phyloP scores from a whole-genome alignment of 371 early-diverging fungal genomes.

The Lichtheimia corymbifera region DNA sequence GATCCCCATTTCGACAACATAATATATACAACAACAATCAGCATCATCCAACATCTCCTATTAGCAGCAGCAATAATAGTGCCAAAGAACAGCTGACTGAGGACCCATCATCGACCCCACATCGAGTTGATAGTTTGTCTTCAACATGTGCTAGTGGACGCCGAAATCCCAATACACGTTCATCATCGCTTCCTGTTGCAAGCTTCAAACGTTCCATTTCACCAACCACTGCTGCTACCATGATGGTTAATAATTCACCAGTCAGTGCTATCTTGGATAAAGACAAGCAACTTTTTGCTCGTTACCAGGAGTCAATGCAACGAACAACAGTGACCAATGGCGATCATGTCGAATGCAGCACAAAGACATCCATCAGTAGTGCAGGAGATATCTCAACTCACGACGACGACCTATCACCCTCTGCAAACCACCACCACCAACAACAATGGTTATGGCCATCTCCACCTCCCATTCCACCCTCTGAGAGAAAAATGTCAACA shows the following conservation, averaged over 20 bases:
- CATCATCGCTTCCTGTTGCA: slow-evolving; percentile 8
- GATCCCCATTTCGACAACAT: slow-evolving; percentile 25
- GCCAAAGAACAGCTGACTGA: too few relatives aligned
- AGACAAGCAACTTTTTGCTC: slow-evolving; percentile 27
- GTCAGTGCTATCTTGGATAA: slow-evolving; percentile 23
- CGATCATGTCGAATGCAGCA: slow-evolving; percentile 7
- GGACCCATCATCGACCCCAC: neutral
- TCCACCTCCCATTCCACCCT: slow-evolving; percentile 9
- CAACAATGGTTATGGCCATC: slow-evolving; percentile 13
- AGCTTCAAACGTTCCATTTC: slow-evolving; percentile 2
- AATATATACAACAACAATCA: neutral
- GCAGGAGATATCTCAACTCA: too few relatives aligned
- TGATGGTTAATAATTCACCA: slow-evolving; percentile 6
- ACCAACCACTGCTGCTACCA: neutral
- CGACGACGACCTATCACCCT: too few relatives aligned
- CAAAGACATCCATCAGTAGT: neutral
- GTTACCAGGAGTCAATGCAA: slow-evolving; percentile 18
- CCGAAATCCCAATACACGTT: neutral
- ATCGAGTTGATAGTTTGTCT: slow-evolving; percentile 5
- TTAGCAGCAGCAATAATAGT: too few relatives aligned
- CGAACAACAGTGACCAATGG: neutral
- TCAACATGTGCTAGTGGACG: neutral
- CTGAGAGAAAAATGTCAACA: slow-evolving; percentile 1
- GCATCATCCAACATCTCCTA: neutral
- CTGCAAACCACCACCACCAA: slow-evolving; percentile 8